Conservation (phyloP, 176 grass and related monocot genomes). For the Carex littledalei region DNA sequence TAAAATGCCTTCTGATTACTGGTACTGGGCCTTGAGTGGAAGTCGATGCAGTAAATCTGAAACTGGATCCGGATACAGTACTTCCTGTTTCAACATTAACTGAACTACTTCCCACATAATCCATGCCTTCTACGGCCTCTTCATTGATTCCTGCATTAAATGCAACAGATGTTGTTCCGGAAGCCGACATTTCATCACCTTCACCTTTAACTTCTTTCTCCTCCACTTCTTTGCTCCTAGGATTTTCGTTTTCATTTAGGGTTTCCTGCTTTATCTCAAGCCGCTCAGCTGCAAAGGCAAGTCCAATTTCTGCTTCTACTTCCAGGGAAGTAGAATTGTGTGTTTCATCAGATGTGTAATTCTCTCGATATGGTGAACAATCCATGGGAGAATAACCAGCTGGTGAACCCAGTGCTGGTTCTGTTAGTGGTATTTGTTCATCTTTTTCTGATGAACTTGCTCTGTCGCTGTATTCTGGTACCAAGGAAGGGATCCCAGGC, state of each 20-base stretch:
- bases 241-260: constrained; percentile 7
- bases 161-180: constrained; percentile 31
- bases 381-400: constrained; percentile 88
- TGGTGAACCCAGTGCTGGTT: constrained; percentile 27
- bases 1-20: constrained; percentile 37
- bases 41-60: constrained; percentile 21
- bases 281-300: constrained; percentile 46
- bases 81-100: neutral
- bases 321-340: constrained; percentile 7
- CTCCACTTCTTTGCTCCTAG: constrained; percentile 21
- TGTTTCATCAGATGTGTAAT: constrained; percentile 26
- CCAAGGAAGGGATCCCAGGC: constrained; percentile 25
- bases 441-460: constrained; percentile 8
- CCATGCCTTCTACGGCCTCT: constrained; percentile 19
- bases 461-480: constrained; percentile 23
- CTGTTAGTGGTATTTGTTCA: constrained; percentile 9
- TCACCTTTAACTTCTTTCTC: constrained; percentile 4
- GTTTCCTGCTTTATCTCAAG: constrained; percentile 41
- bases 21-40: constrained; percentile 19
- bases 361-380: constrained; percentile 57
- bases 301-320: constrained; percentile 35
- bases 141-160: constrained; percentile 13
- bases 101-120: neutral
- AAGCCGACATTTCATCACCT: constrained; percentile 30
- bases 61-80: neutral